Evolutionary conservation across 176 grass and related monocot species (phyloP).

Genomic region (Zizania latifolia): DNA sequence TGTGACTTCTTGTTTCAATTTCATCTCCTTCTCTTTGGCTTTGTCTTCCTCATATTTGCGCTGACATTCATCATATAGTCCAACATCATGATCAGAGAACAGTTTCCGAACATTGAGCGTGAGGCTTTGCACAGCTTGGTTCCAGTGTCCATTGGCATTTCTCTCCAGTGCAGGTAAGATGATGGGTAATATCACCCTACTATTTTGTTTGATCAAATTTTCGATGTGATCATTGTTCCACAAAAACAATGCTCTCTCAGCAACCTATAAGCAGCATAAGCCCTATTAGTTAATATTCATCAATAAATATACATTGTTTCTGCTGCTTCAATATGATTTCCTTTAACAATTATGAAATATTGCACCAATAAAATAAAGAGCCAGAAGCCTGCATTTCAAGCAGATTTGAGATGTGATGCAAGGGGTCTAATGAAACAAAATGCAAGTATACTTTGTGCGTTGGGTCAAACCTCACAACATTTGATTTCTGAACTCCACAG

Average conservation of each 20-base stretch:
- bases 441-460: background rate
- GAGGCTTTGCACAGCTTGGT: slow-evolving; percentile 77
- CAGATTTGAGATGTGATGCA: background rate
- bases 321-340: background rate
- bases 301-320: background rate
- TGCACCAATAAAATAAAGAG: background rate
- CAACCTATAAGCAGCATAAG: slow-evolving; percentile 54
- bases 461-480: background rate
- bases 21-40: slow-evolving; percentile 48
- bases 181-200: slow-evolving; percentile 65
- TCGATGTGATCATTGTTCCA: slow-evolving; percentile 84
- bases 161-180: slow-evolving; percentile 72
- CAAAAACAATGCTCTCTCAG: slow-evolving; percentile 73
- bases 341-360: background rate
- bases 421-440: background rate
- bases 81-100: slow-evolving; percentile 61
- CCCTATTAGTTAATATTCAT: slow-evolving; percentile 11
- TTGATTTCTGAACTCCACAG: background rate
- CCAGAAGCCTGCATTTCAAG: background rate
- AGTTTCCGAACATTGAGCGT: slow-evolving; percentile 70
- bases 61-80: slow-evolving; percentile 45
- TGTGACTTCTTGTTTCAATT: slow-evolving; percentile 51
- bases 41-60: slow-evolving; percentile 57
- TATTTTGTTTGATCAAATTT: slow-evolving; percentile 60
- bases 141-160: slow-evolving; percentile 63